A percentile compares a stretch with the other conserved stretches of the same genome.
Evolutionary conservation across 2,329 filamentous ascomycete species (phyloP).

Genomic region (Botrytis deweyae): DNA sequence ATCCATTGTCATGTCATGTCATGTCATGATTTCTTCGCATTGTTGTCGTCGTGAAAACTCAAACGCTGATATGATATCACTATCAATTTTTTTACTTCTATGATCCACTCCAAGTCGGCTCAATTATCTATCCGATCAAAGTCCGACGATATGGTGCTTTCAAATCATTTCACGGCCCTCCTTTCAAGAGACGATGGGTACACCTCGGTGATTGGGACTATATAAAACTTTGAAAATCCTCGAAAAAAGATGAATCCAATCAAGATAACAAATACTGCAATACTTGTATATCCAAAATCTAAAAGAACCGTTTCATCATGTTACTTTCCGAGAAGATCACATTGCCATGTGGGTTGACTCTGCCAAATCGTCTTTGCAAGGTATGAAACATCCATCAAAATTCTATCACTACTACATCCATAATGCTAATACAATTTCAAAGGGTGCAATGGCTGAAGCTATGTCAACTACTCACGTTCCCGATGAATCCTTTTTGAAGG

Average conservation of each 20-base stretch:
- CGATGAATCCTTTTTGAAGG: conserved; percentile 43
- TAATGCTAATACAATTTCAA: neutral
- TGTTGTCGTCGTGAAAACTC: neutral
- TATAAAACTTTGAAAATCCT: neutral
- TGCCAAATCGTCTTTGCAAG: conserved; percentile 55
- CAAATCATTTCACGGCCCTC: neutral
- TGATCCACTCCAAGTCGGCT: neutral
- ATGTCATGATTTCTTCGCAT: neutral
- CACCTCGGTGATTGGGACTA: neutral
- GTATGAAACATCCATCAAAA: conserved; percentile 20
- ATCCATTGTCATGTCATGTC: neutral
- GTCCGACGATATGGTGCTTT: neutral
- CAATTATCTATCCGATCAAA: neutral
- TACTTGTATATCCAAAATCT: neutral
- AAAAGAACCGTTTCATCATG: conserved; percentile 20
- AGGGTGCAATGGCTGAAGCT: conserved; percentile 37
- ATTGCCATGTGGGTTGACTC: conserved; percentile 51
- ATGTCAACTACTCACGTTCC: conserved; percentile 47
- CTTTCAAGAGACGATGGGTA: neutral
- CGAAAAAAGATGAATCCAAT: neutral
- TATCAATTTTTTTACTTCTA: neutral
- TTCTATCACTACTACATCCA: too few relatives aligned
- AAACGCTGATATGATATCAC: neutral
- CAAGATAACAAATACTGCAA: neutral
- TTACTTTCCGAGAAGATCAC: conserved; percentile 26